Percentiles rank a stretch among this genome's conserved stretches.
Conservation (phyloP, 306 rosid species). For the Rosa rugosa region DNA sequence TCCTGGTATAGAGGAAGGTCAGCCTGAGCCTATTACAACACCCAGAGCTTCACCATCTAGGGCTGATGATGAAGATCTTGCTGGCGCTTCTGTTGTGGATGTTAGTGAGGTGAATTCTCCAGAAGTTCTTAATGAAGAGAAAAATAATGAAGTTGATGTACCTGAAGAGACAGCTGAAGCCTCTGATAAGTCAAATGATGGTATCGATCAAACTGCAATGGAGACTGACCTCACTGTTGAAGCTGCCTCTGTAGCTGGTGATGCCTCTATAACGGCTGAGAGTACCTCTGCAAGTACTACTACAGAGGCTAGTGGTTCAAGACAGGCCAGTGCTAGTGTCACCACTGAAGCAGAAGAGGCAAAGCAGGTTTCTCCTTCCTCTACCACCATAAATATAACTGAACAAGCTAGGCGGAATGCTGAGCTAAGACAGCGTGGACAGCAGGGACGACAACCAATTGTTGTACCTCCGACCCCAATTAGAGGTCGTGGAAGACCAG, state of each 20-base stretch:
- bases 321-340: slow-evolving; percentile 36
- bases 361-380: slow-evolving; percentile 55
- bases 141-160: slow-evolving; percentile 60
- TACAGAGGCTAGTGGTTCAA: slow-evolving; percentile 43
- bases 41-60: slow-evolving; percentile 63
- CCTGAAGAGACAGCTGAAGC: slow-evolving; percentile 71
- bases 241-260: slow-evolving; percentile 36
- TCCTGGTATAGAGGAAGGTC: slow-evolving; percentile 62
- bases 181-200: slow-evolving; percentile 66
- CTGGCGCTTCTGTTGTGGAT: slow-evolving; percentile 34
- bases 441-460: slow-evolving; percentile 20
- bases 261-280: slow-evolving; percentile 37
- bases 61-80: slow-evolving; percentile 59
- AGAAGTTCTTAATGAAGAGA: slow-evolving; percentile 60
- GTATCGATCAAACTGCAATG: slow-evolving; percentile 40
- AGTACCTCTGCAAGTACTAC: slow-evolving; percentile 30
- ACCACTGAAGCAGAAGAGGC: slow-evolving; percentile 42
- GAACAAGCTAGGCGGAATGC: slow-evolving; percentile 74
- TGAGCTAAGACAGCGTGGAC: slow-evolving; percentile 53
- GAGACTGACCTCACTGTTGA: slow-evolving; percentile 62
- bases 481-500: slow-evolving; percentile 69
- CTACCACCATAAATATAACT: slow-evolving; percentile 60
- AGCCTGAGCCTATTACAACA: slow-evolving; percentile 49
- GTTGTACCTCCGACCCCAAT: neutral
- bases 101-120: slow-evolving; percentile 62